Base-by-base conservation (phyloP, 2,329 filamentous ascomycete species). In the Aspergillus sp. region DNA sequence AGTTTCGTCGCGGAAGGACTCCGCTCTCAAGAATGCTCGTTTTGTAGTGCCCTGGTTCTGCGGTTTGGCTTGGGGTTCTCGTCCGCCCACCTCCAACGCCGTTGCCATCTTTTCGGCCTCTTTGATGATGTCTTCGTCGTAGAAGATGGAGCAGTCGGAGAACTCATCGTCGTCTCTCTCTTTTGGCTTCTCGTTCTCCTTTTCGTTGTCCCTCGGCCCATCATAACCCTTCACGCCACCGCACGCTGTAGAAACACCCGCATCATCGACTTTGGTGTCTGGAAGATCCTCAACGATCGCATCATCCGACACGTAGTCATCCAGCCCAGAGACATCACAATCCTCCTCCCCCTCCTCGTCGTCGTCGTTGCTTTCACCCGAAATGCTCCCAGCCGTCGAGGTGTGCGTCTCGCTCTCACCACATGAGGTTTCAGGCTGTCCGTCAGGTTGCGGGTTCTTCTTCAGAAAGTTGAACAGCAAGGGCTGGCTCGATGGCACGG, bases 1-100 rank as follows among this genome's bases (percentile, higher is more conserved):
- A 5, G 69, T 71, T 13, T 72, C 69, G 11, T 72, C 69, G 36
- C 62, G 61, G 43, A 72, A 72, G 4, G 69, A 71, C 13, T 65
- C 61, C 34, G 50, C 52, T 19, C 57, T 47, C 19, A 63, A 53
- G 20, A 60, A 23, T 6, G 21, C 25, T 16, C 49, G 25, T 10
- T 29, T 46, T 16, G 48, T 36, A 11, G 29, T 16, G 14, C 25
- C 25, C 25, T 7, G 25, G 9, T 29, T 29, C 11, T 7, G 7
- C 25, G 7, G 25, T 10, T 29, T 29, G 9, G 25, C 7, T 10
- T 29, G 25, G 9, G 7, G 25, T 29, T 45, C 34, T 38, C 32
- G 52, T 23, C 29, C 44, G 19, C 36, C n/a, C 1, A 43, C 41
- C 53, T 36, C 44, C 19, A 34, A 50, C 16, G 44, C 52, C 4